Conservation (phyloP, 2,329 filamentous ascomycete species). For the Hypoxylon sp. region DNA sequence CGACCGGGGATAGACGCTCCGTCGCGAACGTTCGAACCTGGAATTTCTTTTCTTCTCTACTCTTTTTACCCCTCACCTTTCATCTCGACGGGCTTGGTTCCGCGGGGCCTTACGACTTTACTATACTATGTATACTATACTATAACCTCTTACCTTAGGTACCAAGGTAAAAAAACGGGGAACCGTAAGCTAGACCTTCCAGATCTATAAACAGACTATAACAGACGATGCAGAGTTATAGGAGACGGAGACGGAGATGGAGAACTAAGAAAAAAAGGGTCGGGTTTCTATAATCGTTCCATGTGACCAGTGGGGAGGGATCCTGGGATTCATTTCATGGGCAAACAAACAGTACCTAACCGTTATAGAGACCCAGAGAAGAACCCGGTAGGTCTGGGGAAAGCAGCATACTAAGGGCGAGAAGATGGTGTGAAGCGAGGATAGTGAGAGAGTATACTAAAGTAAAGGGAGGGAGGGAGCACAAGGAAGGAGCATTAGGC, state of each 20-base stretch:
- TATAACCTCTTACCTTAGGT: no score
- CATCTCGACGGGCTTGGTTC: constrained; percentile 34
- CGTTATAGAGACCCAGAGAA: constrained; percentile 41
- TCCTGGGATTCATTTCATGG: constrained; percentile 39
- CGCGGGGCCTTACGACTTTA: constrained; percentile 39
- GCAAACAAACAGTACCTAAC: constrained; percentile 19
- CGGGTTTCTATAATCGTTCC: constrained; percentile 38
- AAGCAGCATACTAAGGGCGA: constrained; percentile 37
- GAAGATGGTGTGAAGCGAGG: constrained; percentile 48
- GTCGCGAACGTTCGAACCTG: constrained; percentile 30
- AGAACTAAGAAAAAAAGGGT: constrained; percentile 25
- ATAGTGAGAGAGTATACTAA: constrained; percentile 3
- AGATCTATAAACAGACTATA: no score
- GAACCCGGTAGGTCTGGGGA: constrained; percentile 39
- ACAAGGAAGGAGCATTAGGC: constrained; percentile 35
- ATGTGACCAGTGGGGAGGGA: constrained; percentile 47
- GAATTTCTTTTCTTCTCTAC: no score
- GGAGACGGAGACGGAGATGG: constrained; percentile 21
- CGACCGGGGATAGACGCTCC: constrained; percentile 35
- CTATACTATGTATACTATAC: no score
- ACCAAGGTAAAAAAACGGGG: no score
- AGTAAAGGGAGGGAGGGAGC: constrained; percentile 35
- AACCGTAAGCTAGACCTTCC: constrained; percentile 28
- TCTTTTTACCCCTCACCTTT: constrained; percentile 35
- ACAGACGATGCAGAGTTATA: no score